These are phyloP conservation scores for Quercus gilva DNA, from an alignment of 306 rosid genomes.

Conservation along the genomic window DNA sequence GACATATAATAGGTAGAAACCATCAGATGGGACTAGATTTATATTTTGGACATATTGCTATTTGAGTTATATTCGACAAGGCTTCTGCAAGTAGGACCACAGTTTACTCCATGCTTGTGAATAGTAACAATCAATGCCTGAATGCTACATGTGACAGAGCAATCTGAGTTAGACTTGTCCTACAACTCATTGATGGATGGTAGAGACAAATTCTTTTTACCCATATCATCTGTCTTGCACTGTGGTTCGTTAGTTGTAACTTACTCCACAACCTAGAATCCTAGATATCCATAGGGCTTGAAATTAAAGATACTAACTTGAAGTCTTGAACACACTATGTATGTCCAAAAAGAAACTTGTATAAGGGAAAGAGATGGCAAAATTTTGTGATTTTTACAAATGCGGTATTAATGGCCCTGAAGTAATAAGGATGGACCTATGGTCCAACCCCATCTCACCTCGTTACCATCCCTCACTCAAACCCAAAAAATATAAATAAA, in stretches of 20 bases:
- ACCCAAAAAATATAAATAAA: too few species aligned
- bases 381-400: too few species aligned
- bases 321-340: background rate
- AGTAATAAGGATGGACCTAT: too few species aligned
- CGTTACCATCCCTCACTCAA: too few species aligned
- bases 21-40: too few species aligned
- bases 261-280: background rate
- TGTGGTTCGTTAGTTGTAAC: background rate
- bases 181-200: background rate
- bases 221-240: background rate
- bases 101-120: constrained; percentile 15
- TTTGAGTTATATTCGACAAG: background rate
- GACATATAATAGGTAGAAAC: too few species aligned
- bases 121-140: constrained; percentile 15
- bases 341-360: background rate
- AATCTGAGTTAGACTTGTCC: background rate
- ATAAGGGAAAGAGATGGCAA: too few species aligned
- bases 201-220: background rate
- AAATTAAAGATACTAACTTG: background rate
- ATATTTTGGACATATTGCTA: background rate
- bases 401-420: too few species aligned
- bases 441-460: too few species aligned
- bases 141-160: constrained; percentile 30
- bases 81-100: constrained; percentile 18
- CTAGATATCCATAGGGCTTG: background rate